A percentile compares a stretch with the other conserved stretches of the same genome.
These are phyloP conservation scores for Aspergillus egyptiacus DNA, from an alignment of 495 filamentous ascomycete genomes.

Conservation along the genomic window DNA sequence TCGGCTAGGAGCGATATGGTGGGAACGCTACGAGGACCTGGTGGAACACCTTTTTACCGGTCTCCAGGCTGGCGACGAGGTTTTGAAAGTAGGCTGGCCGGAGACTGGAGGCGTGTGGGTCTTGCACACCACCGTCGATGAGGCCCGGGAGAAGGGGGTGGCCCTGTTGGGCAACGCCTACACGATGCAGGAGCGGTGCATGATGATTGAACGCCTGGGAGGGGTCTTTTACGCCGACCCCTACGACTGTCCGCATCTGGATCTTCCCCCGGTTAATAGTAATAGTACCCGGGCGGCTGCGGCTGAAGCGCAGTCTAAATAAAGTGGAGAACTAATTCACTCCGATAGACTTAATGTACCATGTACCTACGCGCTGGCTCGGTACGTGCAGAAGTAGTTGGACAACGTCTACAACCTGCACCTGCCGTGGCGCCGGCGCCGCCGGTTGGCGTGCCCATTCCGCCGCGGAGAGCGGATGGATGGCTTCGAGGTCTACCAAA, in stretches of 20 bases:
- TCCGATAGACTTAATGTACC: no score
- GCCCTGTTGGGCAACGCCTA: not conserved
- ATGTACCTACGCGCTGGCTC: no score
- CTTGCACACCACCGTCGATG: not conserved
- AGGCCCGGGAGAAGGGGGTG: not conserved
- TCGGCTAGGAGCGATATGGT: slow-evolving; percentile 1
- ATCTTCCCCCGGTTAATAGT: no score
- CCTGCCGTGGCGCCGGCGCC: no score
- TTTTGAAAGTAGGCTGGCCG: not conserved
- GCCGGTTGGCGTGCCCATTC: no score
- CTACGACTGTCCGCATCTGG: not conserved
- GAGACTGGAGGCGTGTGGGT: not conserved
- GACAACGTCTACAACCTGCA: no score
- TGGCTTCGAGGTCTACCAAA: no score
- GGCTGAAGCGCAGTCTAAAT: no score
- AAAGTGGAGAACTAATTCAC: no score
- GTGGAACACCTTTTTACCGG: not conserved
- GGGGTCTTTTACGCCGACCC: not conserved
- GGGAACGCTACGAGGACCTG: not conserved
- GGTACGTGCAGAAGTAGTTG: no score
- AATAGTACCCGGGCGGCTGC: no score
- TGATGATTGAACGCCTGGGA: not conserved
- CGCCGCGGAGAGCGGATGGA: no score
- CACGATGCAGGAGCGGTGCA: not conserved
- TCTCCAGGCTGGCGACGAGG: not conserved